A percentile compares a stretch with the other conserved stretches of the same genome.
Conservation (phyloP, 768 basidiomycete species). For the Imleria badia region DNA sequence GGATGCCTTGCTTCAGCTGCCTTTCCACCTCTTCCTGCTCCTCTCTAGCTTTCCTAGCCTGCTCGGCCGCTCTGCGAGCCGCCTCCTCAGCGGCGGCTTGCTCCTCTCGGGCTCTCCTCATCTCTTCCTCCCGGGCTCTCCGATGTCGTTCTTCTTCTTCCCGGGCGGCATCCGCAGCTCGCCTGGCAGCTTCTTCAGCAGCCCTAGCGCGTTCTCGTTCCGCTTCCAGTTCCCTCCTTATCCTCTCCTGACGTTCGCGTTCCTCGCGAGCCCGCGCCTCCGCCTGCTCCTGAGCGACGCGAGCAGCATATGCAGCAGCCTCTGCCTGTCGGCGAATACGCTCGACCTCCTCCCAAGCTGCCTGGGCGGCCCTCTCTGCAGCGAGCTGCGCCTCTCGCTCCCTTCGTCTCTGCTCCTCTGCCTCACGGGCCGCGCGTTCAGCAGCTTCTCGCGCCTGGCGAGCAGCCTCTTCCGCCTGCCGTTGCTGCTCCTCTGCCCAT, state of each 20-base stretch:
- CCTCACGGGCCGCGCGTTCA: constrained; percentile 23
- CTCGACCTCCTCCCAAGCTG: constrained; percentile 23
- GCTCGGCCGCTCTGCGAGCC: constrained; percentile 22
- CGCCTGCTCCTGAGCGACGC: constrained; percentile 20
- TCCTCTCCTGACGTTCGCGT: constrained; percentile 17
- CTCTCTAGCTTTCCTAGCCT: constrained; percentile 21
- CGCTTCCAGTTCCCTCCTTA: constrained; percentile 18
- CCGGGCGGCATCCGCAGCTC: constrained; percentile 23
- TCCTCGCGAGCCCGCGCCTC: constrained; percentile 29
- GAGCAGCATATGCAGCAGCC: constrained; percentile 24
- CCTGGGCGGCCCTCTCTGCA: constrained; percentile 23
- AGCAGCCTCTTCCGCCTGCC: constrained; percentile 19
- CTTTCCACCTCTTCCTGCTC: constrained; percentile 24
- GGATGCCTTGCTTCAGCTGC: constrained; percentile 26
- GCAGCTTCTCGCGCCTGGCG: constrained; percentile 22
- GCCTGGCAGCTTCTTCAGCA: constrained; percentile 25
- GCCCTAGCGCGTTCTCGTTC: constrained; percentile 17
- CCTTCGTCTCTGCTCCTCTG: constrained; percentile 16
- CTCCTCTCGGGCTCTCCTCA: constrained; percentile 12
- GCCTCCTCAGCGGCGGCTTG: constrained; percentile 25
- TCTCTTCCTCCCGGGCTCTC: constrained; percentile 21
- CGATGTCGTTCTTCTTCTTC: constrained; percentile 25
- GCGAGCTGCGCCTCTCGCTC: constrained; percentile 19
- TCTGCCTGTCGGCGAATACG: constrained; percentile 22
- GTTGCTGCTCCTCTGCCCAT: constrained; percentile 21